These are phyloP conservation scores for Neopestalotiopsis clavispora DNA, from an alignment of 2,329 filamentous ascomycete genomes.

Conservation along the genomic window DNA sequence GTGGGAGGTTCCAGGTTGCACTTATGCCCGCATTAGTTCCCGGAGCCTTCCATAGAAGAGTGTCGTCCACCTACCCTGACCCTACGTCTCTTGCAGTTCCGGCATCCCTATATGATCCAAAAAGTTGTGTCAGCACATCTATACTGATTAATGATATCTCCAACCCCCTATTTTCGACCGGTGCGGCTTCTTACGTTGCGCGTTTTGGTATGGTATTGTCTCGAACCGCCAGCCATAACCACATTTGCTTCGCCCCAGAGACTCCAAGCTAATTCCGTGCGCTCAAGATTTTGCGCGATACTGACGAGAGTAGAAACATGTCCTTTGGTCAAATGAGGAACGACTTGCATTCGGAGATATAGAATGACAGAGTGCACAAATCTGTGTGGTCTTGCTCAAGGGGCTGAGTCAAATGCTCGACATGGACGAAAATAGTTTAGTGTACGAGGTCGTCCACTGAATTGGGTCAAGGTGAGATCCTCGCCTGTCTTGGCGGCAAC, in stretches of 20 bases:
- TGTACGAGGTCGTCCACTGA: conserved; percentile 11
- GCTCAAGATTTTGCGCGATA: no score
- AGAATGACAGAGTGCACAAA: background rate
- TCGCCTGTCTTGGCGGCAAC: background rate
- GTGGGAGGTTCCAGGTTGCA: conserved; percentile 28
- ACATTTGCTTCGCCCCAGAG: background rate
- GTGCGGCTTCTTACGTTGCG: background rate
- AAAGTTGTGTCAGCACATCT: no score
- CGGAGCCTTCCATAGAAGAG: background rate
- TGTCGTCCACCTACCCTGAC: conserved; percentile 21
- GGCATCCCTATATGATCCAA: conserved; percentile 8
- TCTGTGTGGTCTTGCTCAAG: background rate
- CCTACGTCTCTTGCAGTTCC: conserved; percentile 24
- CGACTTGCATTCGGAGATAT: no score
- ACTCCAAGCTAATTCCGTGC: no score
- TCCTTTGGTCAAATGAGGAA: no score
- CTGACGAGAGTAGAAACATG: no score
- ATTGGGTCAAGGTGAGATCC: background rate
- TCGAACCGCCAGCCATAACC: background rate
- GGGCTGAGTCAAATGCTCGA: background rate
- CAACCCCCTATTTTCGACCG: no score
- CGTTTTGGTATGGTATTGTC: conserved; percentile 6
- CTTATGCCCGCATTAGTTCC: conserved; percentile 16
- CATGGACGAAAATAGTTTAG: background rate
- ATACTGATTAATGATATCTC: no score